Evolutionary conservation across 495 filamentous ascomycete species (phyloP).

Genomic region (Penicillium waksmanii): DNA sequence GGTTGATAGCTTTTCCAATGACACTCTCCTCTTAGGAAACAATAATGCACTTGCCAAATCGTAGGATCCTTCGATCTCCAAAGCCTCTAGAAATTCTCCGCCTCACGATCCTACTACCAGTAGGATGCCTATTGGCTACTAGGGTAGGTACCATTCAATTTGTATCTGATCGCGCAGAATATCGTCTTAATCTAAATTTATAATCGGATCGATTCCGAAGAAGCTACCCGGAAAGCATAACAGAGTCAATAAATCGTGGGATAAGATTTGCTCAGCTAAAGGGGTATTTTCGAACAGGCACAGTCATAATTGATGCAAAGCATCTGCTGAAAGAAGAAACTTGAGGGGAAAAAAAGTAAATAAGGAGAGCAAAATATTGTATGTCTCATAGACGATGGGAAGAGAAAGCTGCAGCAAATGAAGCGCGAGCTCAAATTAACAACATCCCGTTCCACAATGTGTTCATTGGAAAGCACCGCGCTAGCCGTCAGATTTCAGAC

Average conservation of each 20-base stretch:
- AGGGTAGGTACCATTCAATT: too few relatives aligned
- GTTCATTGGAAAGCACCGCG: background rate
- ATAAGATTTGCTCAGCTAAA: slow-evolving; percentile 14
- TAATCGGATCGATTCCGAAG: too few relatives aligned
- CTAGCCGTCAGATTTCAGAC: too few relatives aligned
- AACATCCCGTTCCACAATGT: background rate
- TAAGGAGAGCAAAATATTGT: background rate
- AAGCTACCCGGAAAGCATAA: too few relatives aligned
- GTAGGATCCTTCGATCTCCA: background rate
- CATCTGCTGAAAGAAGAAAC: background rate
- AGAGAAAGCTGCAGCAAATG: too few relatives aligned
- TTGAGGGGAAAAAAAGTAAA: background rate
- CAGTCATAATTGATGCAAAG: background rate
- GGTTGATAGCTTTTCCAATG: too few relatives aligned
- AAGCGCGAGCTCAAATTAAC: background rate
- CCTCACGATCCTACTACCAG: too few relatives aligned
- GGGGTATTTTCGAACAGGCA: slow-evolving; percentile 18
- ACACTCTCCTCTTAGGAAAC: background rate
- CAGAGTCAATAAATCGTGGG: background rate
- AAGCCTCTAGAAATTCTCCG: too few relatives aligned
- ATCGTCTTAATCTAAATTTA: too few relatives aligned
- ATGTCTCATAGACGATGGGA: too few relatives aligned
- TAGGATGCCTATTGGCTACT: too few relatives aligned
- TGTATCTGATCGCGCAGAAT: too few relatives aligned
- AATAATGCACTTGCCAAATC: background rate